These are phyloP conservation scores for Clitopilus passeckerianus DNA, from an alignment of 768 basidiomycete genomes.

Conservation along the genomic window DNA sequence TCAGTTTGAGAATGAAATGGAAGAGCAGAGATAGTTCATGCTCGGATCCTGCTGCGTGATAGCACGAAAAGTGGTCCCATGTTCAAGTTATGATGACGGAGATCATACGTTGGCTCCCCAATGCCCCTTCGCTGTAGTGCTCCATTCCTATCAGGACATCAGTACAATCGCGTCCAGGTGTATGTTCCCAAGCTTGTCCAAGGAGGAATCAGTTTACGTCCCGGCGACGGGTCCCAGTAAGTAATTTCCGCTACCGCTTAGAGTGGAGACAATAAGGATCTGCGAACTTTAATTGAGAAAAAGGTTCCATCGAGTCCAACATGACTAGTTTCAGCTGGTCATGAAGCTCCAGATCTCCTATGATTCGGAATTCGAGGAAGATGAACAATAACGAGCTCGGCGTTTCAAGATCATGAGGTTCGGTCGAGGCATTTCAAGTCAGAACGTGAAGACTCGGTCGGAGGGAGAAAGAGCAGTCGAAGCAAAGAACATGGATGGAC, in stretches of 20 bases:
- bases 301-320: neutral
- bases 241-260: neutral
- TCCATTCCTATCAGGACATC: neutral
- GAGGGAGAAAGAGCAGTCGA: neutral
- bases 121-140: neutral
- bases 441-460: neutral
- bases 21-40: neutral
- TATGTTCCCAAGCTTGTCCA: neutral
- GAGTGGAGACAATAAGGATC: neutral
- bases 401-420: neutral
- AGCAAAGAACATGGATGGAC: neutral
- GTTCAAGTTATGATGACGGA: neutral
- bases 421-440: neutral
- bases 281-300: neutral
- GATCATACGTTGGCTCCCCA: neutral
- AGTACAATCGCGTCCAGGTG: neutral
- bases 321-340: neutral
- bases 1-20: neutral
- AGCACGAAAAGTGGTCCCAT: neutral
- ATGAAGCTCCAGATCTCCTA: neutral
- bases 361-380: neutral
- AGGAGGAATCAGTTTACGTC: neutral
- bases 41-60: neutral
- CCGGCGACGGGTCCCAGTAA: neutral
- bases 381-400: neutral